Conservation (phyloP, 257 asterid genomes). For the Nicotiana paniculata region DNA sequence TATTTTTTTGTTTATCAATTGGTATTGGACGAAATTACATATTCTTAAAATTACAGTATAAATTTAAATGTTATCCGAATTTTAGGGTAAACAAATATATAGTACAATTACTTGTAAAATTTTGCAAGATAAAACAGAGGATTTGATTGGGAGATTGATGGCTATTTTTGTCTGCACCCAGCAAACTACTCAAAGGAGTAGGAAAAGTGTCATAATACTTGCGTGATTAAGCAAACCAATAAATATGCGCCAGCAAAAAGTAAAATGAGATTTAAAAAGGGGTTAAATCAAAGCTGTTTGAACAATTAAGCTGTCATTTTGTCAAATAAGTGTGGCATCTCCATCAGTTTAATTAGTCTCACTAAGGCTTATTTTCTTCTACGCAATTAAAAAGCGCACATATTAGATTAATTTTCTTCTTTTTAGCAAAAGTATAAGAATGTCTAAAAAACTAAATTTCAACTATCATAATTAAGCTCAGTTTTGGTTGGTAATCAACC, state of each 20-base stretch:
- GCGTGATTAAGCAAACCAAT: neutral
- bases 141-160: neutral
- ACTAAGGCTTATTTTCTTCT: neutral
- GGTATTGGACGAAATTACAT: too few species aligned
- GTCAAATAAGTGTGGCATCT: neutral
- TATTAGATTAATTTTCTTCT: neutral
- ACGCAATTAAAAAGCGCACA: neutral
- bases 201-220: neutral
- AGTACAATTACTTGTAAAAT: neutral
- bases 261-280: neutral
- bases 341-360: neutral
- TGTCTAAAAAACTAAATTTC: neutral
- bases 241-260: neutral
- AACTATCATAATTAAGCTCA: neutral
- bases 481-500: neutral
- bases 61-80: too few species aligned
- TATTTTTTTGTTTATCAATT: too few species aligned
- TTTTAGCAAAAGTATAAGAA: neutral
- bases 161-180: neutral
- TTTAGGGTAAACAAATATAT: neutral
- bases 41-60: too few species aligned
- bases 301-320: neutral
- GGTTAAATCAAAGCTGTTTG: neutral
- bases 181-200: neutral
- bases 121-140: neutral